phyloP scores from a whole-genome alignment of 306 rosid genomes.

The Datisca glomerata region DNA sequence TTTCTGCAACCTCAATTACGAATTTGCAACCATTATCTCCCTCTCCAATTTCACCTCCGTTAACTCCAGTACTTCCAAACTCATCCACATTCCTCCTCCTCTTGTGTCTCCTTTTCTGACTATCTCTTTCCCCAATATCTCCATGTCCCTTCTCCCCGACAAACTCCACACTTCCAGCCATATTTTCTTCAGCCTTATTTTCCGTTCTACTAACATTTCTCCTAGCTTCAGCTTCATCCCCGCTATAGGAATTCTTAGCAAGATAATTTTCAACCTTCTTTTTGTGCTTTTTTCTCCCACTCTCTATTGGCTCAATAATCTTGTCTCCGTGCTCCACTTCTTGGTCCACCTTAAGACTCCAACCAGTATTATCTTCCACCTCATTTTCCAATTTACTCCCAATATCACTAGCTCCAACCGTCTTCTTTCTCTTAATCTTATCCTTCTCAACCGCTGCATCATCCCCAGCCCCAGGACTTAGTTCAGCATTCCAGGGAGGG shows the following conservation, averaged over 20 bases:
- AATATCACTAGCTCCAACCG: not conserved
- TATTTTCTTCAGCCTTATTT: too few relatives aligned
- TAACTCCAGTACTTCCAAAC: not conserved
- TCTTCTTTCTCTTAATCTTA: not conserved
- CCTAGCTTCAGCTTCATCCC: not conserved
- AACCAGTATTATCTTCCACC: not conserved
- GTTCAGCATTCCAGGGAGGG: not conserved
- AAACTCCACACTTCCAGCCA: too few relatives aligned
- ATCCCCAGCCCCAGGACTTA: too few relatives aligned
- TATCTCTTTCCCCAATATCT: not conserved
- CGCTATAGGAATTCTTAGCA: not conserved
- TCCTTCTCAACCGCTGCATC: not conserved
- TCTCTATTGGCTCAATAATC: slow-evolving; percentile 1
- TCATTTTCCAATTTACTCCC: not conserved
- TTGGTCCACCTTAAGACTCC: slow-evolving; percentile 1
- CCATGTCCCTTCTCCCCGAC: not conserved
- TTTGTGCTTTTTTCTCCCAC: slow-evolving; percentile 5
- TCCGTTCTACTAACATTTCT: not conserved
- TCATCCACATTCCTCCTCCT: not conserved
- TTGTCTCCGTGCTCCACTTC: not conserved
- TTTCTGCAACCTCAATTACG: not conserved
- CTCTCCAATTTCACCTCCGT: slow-evolving; percentile 1
- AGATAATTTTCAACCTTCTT: slow-evolving; percentile 1
- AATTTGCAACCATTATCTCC: not conserved
- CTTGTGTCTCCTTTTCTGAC: slow-evolving; percentile 2